Evolutionary conservation across 192 early-diverging fungal species (phyloP), one percentile per base, ranked within the genome.

Genomic region (Coemansia sp.): DNA sequence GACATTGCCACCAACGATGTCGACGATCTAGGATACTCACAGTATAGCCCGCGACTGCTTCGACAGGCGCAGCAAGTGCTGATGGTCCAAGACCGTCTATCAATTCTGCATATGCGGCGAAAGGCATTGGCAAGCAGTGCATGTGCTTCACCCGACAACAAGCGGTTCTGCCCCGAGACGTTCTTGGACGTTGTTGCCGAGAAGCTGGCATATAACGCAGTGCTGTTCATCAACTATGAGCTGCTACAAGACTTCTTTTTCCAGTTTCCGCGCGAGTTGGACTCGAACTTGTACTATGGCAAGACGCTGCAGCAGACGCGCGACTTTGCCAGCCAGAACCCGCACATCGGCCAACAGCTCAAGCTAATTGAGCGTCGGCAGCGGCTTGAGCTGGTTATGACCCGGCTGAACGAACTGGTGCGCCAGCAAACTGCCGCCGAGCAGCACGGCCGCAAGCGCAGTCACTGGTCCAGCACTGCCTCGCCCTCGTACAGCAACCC

Each of bases 161-260:
- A 92, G 83, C 79, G 86, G n/a, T 88, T 93, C 62, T 98, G 96
- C 63, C 96, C 96, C 9, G 96, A 98, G 79, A 89, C 91, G 2
- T 96, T 95, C 70, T 76, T 97, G 62, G 89, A 90, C 27, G 91
- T 94, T 32, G 88, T 98, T 23, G 88, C 96, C 2, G 94, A 97
- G 58, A 98, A 98, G 68, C 84, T 98, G 38, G 90, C 96, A 0
- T 92, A 94, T 72, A 94, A 79, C 79, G 91, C 94, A 38, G 94
- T 95, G 39, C 94, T 98, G 92, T 98, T 98, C 72, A 95, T 98
- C 66, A 92, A 94, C 72, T 92, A 96, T 17, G 96, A 98, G 77
- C 85, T 98, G 51, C 80, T 98, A 71, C 95, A 94, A 71, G 96
- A 98, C 76, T 98, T 97, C 81, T 94, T 96, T 70, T 97, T 96